Conservation (phyloP, 768 basidiomycete genomes). For the Candolleomyces eurysporus region DNA sequence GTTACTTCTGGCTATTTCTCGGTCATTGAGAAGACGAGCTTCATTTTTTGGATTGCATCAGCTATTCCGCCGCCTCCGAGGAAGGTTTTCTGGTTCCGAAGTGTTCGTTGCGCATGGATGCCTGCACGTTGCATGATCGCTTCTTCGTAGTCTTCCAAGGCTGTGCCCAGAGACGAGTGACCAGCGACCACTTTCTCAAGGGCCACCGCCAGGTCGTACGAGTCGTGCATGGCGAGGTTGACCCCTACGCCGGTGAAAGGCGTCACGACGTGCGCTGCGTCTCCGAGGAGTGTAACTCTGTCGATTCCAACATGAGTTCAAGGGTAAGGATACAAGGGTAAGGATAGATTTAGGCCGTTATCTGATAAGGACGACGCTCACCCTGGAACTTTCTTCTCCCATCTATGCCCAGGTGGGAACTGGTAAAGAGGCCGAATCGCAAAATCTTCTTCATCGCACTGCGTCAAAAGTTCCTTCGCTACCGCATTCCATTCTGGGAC, state of each 20-base stretch:
- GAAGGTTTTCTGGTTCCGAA: too few species aligned
- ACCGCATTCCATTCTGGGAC: not conserved
- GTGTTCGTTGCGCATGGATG: too few species aligned
- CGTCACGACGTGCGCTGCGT: constrained; percentile 25
- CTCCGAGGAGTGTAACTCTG: constrained; percentile 20
- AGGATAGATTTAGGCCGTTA: too few species aligned
- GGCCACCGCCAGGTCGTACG: constrained; percentile 16
- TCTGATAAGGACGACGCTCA: not conserved
- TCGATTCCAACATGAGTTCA: not conserved
- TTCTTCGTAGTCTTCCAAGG: constrained; percentile 2
- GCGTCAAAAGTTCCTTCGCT: not conserved
- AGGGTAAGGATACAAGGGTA: not conserved
- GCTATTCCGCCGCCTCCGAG: too few species aligned
- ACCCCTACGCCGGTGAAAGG: constrained; percentile 24
- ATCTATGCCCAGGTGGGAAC: constrained; percentile 6
- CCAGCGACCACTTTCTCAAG: constrained; percentile 1
- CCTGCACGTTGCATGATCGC: constrained; percentile 1
- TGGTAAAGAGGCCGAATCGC: constrained; percentile 11
- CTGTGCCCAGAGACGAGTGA: not conserved
- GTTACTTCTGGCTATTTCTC: too few species aligned
- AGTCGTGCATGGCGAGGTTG: constrained; percentile 20
- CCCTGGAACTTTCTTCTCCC: constrained; percentile 8
- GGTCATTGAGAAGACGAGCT: too few species aligned
- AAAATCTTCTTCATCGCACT: constrained; percentile 6
- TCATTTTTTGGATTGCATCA: too few species aligned